These are phyloP conservation scores for Rhizopogon rudus DNA, from an alignment of 768 basidiomycete species.

Conservation along the genomic window DNA sequence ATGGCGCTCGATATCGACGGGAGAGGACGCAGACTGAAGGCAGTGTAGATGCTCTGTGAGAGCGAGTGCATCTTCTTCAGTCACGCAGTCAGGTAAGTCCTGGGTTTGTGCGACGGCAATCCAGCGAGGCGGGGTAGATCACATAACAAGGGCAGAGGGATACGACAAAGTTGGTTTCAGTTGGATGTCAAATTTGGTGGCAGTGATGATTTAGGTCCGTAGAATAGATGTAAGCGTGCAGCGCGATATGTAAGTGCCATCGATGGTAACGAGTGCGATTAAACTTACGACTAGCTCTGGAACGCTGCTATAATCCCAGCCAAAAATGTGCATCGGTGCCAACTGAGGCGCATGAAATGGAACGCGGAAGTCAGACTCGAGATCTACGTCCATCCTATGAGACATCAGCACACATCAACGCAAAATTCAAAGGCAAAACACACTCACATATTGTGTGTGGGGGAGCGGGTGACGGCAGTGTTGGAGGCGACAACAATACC, in stretches of 20 bases:
- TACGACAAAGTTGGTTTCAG: background rate
- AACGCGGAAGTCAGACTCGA: slow-evolving; percentile 13
- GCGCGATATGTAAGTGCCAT: background rate
- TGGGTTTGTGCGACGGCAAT: background rate
- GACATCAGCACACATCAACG: background rate
- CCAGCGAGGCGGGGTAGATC: background rate
- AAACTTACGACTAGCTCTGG: slow-evolving; percentile 23
- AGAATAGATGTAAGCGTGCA: background rate
- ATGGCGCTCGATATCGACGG: slow-evolving; percentile 13
- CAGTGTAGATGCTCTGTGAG: slow-evolving; percentile 13
- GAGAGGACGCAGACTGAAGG: slow-evolving; percentile 12
- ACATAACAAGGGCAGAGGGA: background rate
- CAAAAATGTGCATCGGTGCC: slow-evolving; percentile 20
- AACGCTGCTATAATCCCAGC: slow-evolving; percentile 23
- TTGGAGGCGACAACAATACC: background rate
- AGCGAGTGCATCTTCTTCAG: slow-evolving; percentile 15
- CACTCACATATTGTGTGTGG: slow-evolving; percentile 2
- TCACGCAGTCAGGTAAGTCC: slow-evolving; percentile 17
- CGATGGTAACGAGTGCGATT: background rate
- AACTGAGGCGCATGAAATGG: slow-evolving; percentile 26
- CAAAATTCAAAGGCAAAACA: background rate
- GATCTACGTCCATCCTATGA: slow-evolving; percentile 14
- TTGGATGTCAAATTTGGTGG: background rate
- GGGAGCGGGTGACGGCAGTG: background rate
- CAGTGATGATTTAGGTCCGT: no score